Evolutionary conservation across 371 early-diverging fungal genomes (phyloP).

Genomic region (Nematocida parisii): DNA sequence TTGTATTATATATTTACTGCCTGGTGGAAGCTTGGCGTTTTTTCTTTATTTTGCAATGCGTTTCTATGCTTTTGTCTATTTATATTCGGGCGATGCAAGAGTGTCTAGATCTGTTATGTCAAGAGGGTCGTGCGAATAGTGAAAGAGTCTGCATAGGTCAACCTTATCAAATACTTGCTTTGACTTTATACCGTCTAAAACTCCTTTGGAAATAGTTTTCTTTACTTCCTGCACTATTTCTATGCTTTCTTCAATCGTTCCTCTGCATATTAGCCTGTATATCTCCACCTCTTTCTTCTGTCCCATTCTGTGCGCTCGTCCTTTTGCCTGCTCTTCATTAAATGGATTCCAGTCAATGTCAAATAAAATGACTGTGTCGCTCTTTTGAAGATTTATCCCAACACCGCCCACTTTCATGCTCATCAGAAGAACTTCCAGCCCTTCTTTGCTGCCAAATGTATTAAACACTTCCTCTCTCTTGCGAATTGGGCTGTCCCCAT

Average conservation of each 20-base stretch:
- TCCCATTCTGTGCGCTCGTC: slow-evolving; percentile 45
- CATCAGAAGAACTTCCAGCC: slow-evolving; percentile 37
- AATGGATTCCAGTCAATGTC: slow-evolving; percentile 60
- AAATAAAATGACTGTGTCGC: slow-evolving; percentile 39
- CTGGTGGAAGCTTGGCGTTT: too few relatives aligned
- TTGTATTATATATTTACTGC: too few relatives aligned
- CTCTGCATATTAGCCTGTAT: slow-evolving; percentile 48
- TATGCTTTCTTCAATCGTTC: slow-evolving; percentile 53
- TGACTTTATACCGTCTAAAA: slow-evolving; percentile 1
- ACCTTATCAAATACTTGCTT: slow-evolving; percentile 45
- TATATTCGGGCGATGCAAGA: background rate
- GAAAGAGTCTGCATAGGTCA: slow-evolving; percentile 55
- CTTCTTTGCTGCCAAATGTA: slow-evolving; percentile 17
- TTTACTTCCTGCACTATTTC: slow-evolving; percentile 36
- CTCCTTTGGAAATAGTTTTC: slow-evolving; percentile 21
- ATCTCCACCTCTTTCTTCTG: slow-evolving; percentile 34
- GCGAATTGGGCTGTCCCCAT: slow-evolving; percentile 21
- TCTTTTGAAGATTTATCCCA: slow-evolving; percentile 33
- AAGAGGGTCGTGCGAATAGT: slow-evolving; percentile 45
- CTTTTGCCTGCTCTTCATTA: slow-evolving; percentile 57
- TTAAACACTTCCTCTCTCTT: slow-evolving; percentile 21
- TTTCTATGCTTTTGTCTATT: too few relatives aligned
- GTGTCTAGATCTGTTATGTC: slow-evolving; percentile 37
- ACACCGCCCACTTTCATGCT: slow-evolving; percentile 48
- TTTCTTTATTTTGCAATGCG: too few relatives aligned